phyloP scores from a whole-genome alignment of 257 asterid genomes.

The Solanum virginianum region DNA sequence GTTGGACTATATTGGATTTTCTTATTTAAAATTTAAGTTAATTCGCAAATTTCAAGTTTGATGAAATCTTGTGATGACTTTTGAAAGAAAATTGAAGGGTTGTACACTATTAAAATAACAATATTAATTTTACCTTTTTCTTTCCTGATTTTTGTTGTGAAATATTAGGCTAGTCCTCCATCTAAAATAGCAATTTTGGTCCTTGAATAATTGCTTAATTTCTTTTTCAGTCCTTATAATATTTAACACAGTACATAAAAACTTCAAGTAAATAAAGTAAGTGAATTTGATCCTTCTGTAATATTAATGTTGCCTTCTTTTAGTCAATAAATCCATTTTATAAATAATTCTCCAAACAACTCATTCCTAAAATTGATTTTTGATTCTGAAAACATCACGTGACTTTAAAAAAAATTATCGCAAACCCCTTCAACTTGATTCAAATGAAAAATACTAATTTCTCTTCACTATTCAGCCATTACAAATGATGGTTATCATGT shows the following conservation, averaged over 20 bases:
- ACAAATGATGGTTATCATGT: no score
- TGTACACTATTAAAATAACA: background rate
- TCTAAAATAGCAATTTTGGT: background rate
- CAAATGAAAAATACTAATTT: no score
- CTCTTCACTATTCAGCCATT: no score
- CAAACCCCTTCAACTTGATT: no score
- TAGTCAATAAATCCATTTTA: background rate
- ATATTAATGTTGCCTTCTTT: no score
- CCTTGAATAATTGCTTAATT: background rate
- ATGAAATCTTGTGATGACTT: background rate
- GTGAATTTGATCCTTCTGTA: background rate
- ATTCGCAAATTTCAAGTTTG: background rate
- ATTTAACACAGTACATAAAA: background rate
- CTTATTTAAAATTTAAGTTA: slow-evolving; percentile 13
- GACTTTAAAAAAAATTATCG: no score
- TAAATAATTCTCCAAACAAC: background rate
- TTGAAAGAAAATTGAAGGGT: background rate
- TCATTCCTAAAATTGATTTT: background rate
- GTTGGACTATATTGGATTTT: slow-evolving; percentile 14
- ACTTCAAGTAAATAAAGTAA: background rate
- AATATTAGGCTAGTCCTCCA: background rate
- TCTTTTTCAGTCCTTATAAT: background rate
- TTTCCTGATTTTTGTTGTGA: background rate
- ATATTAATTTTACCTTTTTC: background rate
- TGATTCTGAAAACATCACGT: no score